phyloP scores from a whole-genome alignment of 495 filamentous ascomycete genomes.

The Lasiosphaeris hirsuta region DNA sequence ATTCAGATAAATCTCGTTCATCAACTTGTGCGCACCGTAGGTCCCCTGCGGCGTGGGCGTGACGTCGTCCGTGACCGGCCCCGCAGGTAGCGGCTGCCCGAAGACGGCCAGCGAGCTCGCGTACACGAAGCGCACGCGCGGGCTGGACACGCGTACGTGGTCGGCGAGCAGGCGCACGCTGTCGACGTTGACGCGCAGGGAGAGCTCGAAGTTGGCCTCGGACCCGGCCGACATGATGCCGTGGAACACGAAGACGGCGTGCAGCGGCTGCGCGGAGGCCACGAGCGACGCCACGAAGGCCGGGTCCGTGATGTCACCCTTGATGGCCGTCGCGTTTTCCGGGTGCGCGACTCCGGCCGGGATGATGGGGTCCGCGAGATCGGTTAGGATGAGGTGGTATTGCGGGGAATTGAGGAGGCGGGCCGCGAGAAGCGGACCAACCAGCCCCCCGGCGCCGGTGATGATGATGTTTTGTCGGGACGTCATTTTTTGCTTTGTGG shows the following conservation, averaged over 20 bases:
- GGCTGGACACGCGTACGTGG: slow-evolving; percentile 52
- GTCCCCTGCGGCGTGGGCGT: slow-evolving; percentile 64
- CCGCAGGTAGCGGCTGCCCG: slow-evolving; percentile 34
- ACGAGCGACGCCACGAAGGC: slow-evolving; percentile 49
- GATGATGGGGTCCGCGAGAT: slow-evolving; percentile 55
- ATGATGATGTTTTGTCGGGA: slow-evolving; percentile 57
- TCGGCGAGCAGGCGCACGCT: slow-evolving; percentile 64
- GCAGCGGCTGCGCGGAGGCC: slow-evolving; percentile 43
- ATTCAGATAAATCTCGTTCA: slow-evolving; percentile 69
- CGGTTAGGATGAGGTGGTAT: slow-evolving; percentile 60
- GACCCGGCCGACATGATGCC: slow-evolving; percentile 81
- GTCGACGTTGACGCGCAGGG: slow-evolving; percentile 71
- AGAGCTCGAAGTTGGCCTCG: slow-evolving; percentile 73
- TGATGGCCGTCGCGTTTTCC: slow-evolving; percentile 49
- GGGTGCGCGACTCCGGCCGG: slow-evolving; percentile 52
- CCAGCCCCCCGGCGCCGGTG: slow-evolving; percentile 68
- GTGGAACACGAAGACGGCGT: slow-evolving; percentile 74
- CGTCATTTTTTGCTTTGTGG: not conserved
- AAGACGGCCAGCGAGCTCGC: slow-evolving; percentile 44
- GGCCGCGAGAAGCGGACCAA: slow-evolving; percentile 64
- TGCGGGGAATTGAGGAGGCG: slow-evolving; percentile 56
- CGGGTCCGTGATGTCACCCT: slow-evolving; percentile 61
- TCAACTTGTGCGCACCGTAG: slow-evolving; percentile 78
- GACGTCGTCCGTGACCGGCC: slow-evolving; percentile 39
- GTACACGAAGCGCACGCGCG: slow-evolving; percentile 64